Evolutionary conservation across 1,139 yeast species (phyloP), one percentile per base, ranked within the genome.

Genomic region (Protomyces arabidopsidicola): DNA sequence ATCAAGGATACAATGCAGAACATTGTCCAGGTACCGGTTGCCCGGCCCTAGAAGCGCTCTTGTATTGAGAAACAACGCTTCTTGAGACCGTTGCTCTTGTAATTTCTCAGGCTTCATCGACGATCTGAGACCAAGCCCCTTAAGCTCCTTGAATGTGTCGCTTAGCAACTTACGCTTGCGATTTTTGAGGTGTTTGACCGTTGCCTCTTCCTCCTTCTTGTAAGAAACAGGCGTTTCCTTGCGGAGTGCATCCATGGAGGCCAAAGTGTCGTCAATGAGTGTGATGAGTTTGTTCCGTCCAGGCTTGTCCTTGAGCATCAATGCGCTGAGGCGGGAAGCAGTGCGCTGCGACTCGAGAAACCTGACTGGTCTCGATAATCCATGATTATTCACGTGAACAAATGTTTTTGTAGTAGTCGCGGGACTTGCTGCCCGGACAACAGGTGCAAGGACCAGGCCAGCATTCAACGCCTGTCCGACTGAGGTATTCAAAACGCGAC

Each of bases 81-180:
- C 85, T 4, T 88, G 82, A 4, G 88, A 81, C 0, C 83, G 77
- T 72, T 89, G 90, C 2, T 81, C 76, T 24, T 79, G 81, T 62
- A 83, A 81, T 22, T 86, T 82, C 68, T 88, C 91, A 5, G 86
- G 80, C 65, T 86, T 84, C 52, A 85, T 80, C 51, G 82, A 82
- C 2, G 86, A 78, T 70, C 83, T 87, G 69, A 93, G 75, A 1
- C 98, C 98, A 71, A 88, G 82, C 67, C 85, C 77, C 72, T 85
- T 83, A 63, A 91, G 76, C 69, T 88, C 95, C 67, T 84, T 84
- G 67, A 93, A 75, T 0, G 91, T 82, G 66, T 87, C 90, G 75
- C 95, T 87, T 66, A 93, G 76, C 12, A 90, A 75, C 69, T 87
- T 88, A 67, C 86, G 80, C 76, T 93, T 95, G 71, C 90, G 95